These are phyloP conservation scores for Plantago major DNA, from an alignment of 257 asterid species.

Conservation along the genomic window DNA sequence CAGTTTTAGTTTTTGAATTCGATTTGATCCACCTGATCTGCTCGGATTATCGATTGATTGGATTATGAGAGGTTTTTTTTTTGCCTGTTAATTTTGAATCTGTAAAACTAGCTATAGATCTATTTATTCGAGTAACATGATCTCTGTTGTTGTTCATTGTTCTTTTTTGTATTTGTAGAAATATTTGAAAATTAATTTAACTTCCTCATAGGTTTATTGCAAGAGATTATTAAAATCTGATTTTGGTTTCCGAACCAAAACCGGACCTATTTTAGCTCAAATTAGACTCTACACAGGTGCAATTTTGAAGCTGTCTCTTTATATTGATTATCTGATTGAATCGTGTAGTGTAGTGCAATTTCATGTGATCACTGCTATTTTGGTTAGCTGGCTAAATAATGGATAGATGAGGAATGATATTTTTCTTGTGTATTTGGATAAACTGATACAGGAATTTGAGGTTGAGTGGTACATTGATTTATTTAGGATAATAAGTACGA, in stretches of 20 bases:
- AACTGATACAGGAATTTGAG: conserved; percentile 5
- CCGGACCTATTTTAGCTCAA: conserved; percentile 4
- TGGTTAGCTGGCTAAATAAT: neutral
- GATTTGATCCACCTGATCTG: no score
- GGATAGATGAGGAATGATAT: neutral
- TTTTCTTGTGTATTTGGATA: conserved; percentile 5
- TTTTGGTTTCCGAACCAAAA: neutral
- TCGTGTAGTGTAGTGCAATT: neutral
- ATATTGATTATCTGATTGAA: neutral
- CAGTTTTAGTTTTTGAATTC: no score
- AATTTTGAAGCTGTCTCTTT: neutral
- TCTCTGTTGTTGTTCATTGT: neutral
- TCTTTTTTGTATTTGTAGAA: no score
- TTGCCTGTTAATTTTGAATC: no score
- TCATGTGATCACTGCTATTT: neutral
- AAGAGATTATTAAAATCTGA: neutral
- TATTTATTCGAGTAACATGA: no score
- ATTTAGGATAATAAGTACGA: neutral
- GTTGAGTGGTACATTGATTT: neutral
- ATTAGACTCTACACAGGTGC: neutral
- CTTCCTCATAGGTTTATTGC: neutral
- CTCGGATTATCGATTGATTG: no score
- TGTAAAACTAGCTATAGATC: no score
- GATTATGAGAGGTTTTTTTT: no score
- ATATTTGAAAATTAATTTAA: neutral